A percentile compares a stretch with the other conserved stretches of the same genome.
Conservation (phyloP, 176 grass and related monocot species). For the Juncus effusus region DNA sequence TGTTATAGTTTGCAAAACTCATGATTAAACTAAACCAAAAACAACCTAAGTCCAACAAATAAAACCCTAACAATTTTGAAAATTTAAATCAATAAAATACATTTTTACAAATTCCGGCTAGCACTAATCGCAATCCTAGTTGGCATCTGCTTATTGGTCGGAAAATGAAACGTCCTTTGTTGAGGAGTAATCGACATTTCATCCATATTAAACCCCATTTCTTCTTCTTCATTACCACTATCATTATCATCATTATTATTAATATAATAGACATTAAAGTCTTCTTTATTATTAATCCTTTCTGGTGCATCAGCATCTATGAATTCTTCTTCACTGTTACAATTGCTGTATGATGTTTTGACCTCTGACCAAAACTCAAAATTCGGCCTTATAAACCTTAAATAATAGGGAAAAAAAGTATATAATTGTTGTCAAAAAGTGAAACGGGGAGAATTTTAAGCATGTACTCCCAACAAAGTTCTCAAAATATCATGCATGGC, state of each 20-base stretch:
- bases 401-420: constrained; percentile 22
- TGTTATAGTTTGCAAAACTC: no score
- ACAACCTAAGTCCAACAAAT: no score
- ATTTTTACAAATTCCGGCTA: no score
- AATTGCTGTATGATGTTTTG: constrained; percentile 50
- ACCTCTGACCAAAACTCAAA: constrained; percentile 83
- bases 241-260: constrained; percentile 45
- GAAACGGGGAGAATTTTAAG: no score
- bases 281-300: constrained; percentile 47
- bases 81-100: no score
- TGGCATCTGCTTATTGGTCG: constrained; percentile 51
- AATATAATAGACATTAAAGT: constrained; percentile 43
- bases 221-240: constrained; percentile 36
- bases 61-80: no score
- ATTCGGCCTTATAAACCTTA: constrained; percentile 80
- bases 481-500: no score
- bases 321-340: constrained; percentile 45
- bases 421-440: no score
- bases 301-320: constrained; percentile 52
- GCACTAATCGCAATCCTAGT: constrained; percentile 68
- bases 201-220: constrained; percentile 47
- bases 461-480: no score
- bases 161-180: constrained; percentile 37
- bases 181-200: constrained; percentile 89
- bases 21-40: no score